A percentile compares a stretch with the other conserved stretches of the same genome.
Conservation (phyloP, 2,329 filamentous ascomycete genomes). For the Periglandula ipomoeae region DNA sequence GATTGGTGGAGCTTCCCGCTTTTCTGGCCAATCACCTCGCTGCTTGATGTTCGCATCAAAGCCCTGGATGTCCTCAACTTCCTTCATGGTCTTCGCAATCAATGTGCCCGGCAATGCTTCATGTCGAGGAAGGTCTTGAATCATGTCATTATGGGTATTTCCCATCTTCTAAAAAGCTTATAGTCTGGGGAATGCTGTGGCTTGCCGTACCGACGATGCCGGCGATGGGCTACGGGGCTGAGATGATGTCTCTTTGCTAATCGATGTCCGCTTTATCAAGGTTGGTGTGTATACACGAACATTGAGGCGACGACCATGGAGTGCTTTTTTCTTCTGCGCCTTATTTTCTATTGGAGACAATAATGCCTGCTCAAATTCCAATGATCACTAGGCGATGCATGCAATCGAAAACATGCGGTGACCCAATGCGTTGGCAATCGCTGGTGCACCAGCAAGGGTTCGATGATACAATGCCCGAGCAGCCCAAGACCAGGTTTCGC, state of each 20-base stretch:
- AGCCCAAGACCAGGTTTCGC: neutral
- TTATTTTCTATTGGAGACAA: too few species aligned
- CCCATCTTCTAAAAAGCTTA: neutral
- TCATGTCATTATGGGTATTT: neutral
- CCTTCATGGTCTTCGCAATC: neutral
- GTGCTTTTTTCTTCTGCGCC: too few species aligned
- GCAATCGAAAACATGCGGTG: neutral
- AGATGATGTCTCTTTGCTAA: too few species aligned
- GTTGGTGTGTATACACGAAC: too few species aligned
- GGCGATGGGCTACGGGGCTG: neutral
- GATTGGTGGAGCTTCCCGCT: neutral
- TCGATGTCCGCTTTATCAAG: too few species aligned
- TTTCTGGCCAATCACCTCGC: neutral
- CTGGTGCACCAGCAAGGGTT: neutral
- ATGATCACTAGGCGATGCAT: neutral
- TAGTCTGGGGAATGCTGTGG: neutral
- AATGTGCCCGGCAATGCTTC: neutral
- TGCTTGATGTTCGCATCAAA: neutral
- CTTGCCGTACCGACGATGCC: neutral
- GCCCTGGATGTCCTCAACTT: too few species aligned
- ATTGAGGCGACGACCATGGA: too few species aligned
- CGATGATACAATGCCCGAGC: neutral
- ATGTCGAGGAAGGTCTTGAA: neutral
- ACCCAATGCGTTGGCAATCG: neutral
- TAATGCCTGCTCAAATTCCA: neutral